phyloP scores from a whole-genome alignment of 2,329 filamentous ascomycete species.

The Penicillium hesseltinei region DNA sequence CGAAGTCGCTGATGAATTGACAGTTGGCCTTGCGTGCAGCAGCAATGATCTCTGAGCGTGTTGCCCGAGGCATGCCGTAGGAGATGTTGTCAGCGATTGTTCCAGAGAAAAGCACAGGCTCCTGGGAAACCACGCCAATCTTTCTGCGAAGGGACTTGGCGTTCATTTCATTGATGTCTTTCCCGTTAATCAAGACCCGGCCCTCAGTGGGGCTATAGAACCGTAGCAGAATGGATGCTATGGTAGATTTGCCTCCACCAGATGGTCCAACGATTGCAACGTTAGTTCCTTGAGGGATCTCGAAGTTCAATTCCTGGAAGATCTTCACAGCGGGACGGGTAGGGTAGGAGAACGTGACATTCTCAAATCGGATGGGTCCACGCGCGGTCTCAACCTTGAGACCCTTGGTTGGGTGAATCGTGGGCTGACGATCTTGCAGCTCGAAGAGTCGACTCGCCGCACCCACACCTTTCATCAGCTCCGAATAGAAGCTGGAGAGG shows the following conservation, averaged over 20 bases:
- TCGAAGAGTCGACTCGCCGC: constrained; percentile 96
- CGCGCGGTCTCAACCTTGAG: constrained; percentile 76
- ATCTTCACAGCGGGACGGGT: constrained; percentile 89
- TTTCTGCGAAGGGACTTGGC: constrained; percentile 87
- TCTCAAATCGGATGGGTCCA: constrained; percentile 81
- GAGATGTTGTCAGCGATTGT: constrained; percentile 81
- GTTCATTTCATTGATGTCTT: constrained; percentile 82
- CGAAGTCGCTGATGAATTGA: constrained; percentile 91
- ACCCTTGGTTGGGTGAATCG: constrained; percentile 83
- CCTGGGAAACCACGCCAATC: constrained; percentile 93
- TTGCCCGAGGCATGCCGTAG: constrained; percentile 80
- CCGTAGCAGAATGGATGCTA: constrained; percentile 82
- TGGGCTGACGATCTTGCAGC: constrained; percentile 83
- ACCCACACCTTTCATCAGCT: constrained; percentile 98
- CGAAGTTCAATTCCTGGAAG: constrained; percentile 84
- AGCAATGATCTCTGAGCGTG: constrained; percentile 74
- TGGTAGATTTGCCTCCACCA: constrained; percentile 93
- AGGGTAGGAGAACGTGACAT: constrained; percentile 87
- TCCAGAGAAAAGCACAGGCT: constrained; percentile 85
- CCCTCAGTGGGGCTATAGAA: constrained; percentile 86
- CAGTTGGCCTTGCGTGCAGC: constrained; percentile 93
- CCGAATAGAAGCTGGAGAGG: constrained; percentile 92
- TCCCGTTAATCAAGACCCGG: constrained; percentile 76
- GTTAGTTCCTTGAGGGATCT: constrained; percentile 88
- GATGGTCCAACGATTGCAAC: constrained; percentile 96